phyloP scores from a whole-genome alignment of 2,329 filamentous ascomycete species.

The Talaromyces verruculosus region DNA sequence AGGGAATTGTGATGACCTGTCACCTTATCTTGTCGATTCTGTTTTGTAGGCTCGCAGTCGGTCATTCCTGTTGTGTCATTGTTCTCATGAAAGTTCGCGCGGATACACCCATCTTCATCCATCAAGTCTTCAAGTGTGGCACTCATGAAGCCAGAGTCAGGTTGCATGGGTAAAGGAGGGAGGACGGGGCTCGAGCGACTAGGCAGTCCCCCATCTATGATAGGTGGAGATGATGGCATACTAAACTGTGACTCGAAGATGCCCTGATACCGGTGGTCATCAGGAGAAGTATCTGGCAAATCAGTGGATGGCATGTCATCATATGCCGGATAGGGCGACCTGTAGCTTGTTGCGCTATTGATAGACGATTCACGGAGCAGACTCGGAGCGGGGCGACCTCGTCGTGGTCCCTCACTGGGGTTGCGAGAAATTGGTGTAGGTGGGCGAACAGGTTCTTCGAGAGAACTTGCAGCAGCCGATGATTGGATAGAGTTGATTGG shows the following conservation, averaged over 20 bases:
- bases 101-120: conserved; percentile 56
- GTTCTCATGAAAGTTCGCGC: conserved; percentile 21
- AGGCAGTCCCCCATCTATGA: conserved; percentile 64
- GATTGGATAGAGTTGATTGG: conserved; percentile 42
- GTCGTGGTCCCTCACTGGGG: conserved; percentile 32
- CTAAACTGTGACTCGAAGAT: conserved; percentile 69
- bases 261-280: conserved; percentile 51
- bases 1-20: conserved; percentile 6
- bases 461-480: conserved; percentile 32
- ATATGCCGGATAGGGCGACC: conserved; percentile 43
- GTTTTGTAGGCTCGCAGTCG: conserved; percentile 5
- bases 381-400: conserved; percentile 45
- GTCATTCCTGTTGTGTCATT: conserved; percentile 5
- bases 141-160: conserved; percentile 83
- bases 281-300: conserved; percentile 50
- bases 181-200: conserved; percentile 78
- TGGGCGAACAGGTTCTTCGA: conserved; percentile 48
- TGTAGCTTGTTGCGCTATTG: conserved; percentile 41
- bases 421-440: conserved; percentile 46
- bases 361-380: conserved; percentile 64
- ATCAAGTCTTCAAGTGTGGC: conserved; percentile 70
- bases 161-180: conserved; percentile 56
- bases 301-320: conserved; percentile 44
- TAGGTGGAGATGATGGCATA: conserved; percentile 86
- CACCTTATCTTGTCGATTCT: conserved; percentile 1